phyloP scores from a whole-genome alignment of 805 yeast species.

The Metschnikowia aberdeeniae region DNA sequence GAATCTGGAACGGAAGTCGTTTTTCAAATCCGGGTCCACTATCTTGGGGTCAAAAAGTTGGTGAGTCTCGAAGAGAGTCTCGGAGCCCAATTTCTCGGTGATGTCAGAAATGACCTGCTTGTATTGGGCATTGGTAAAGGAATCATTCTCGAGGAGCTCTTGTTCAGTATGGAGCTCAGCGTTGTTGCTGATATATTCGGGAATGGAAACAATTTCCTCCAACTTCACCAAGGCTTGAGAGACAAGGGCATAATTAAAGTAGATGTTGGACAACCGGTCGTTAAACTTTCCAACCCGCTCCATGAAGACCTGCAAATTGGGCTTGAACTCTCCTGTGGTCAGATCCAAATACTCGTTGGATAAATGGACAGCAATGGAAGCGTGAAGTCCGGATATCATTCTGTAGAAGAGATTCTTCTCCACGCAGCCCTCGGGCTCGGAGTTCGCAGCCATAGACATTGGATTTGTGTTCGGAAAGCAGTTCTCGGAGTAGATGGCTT shows the following conservation, averaged over 20 bases:
- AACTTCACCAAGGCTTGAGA: conserved; percentile 73
- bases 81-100: conserved; percentile 13
- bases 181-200: conserved; percentile 24
- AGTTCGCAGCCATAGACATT: conserved; percentile 30
- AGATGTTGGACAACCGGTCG: conserved; percentile 84
- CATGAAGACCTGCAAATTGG: conserved; percentile 78
- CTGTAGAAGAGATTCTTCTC: conserved; percentile 89
- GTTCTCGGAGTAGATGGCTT: conserved; percentile 85
- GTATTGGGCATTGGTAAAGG: conserved; percentile 33
- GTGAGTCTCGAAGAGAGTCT: conserved; percentile 44
- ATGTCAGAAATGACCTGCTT: conserved; percentile 8
- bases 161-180: conserved; percentile 21
- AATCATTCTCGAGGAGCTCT: conserved; percentile 28
- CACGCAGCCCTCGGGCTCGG: conserved; percentile 52
- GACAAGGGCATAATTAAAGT: conserved; percentile 87
- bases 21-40: conserved; percentile 56
- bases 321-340: conserved; percentile 75
- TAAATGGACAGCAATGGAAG: conserved; percentile 90
- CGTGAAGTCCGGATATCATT: conserved; percentile 88
- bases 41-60: conserved; percentile 44
- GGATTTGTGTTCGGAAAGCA: conserved; percentile 61
- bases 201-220: conserved; percentile 26
- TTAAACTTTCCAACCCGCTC: conserved; percentile 85
- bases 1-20: conserved; percentile 82
- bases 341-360: conserved; percentile 68